These are phyloP conservation scores for Spiromastix sp. DNA, from an alignment of 2,329 filamentous ascomycete genomes.

Conservation along the genomic window DNA sequence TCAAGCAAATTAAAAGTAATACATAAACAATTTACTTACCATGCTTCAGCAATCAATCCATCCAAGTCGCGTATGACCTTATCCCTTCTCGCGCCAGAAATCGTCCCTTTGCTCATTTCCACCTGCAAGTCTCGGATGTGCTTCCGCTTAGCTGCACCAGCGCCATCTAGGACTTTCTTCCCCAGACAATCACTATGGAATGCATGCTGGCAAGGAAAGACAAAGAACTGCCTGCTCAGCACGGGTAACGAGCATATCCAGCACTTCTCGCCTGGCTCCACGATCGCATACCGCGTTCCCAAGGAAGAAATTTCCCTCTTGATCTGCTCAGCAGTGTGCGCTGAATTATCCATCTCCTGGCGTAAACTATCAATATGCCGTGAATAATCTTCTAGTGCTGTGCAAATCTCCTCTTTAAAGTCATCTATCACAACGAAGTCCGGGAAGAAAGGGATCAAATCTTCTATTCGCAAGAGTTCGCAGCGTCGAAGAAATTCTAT, in stretches of 20 bases:
- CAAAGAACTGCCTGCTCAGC: conserved; percentile 87
- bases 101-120: conserved; percentile 66
- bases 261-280: conserved; percentile 91
- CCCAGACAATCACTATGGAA: conserved; percentile 95
- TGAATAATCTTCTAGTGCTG: conserved; percentile 84
- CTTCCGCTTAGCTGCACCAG: conserved; percentile 63
- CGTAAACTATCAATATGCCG: conserved; percentile 81
- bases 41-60: conserved; percentile 79
- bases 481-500: conserved; percentile 90
- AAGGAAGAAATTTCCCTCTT: conserved; percentile 77
- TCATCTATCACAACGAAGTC: conserved; percentile 98
- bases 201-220: conserved; percentile 95
- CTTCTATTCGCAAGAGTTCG: conserved; percentile 86
- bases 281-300: conserved; percentile 85
- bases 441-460: conserved; percentile 95
- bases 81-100: conserved; percentile 62
- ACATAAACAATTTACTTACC: conserved; percentile 50
- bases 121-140: conserved; percentile 78
- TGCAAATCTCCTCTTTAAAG: conserved; percentile 97
- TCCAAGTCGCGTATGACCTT: conserved; percentile 81
- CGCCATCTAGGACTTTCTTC: conserved; percentile 71
- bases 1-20: conserved; percentile 9
- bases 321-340: conserved; percentile 81
- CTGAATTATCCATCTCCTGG: conserved; percentile 91
- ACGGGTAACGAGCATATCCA: conserved; percentile 79